Conservation (phyloP, 148 eudicot species). For the Rhododendron simsii region DNA sequence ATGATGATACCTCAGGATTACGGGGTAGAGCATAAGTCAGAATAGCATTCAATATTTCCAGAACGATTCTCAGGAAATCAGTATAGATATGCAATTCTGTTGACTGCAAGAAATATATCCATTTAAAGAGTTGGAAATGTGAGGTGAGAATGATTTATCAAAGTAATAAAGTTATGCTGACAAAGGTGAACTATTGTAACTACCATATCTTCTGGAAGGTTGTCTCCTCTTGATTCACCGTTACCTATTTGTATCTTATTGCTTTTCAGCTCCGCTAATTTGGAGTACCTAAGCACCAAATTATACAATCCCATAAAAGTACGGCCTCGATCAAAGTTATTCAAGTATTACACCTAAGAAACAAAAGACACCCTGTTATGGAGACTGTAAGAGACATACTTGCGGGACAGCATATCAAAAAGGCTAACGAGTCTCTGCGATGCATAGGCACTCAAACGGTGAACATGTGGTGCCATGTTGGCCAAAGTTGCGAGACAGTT, state of each 20-base stretch:
- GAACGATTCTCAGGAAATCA: slow-evolving; percentile 80
- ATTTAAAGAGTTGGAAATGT: neutral
- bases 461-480: slow-evolving; percentile 98
- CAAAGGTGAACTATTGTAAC: neutral
- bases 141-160: neutral
- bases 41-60: slow-evolving; percentile 86
- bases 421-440: slow-evolving; percentile 92
- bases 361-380: neutral
- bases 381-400: slow-evolving; percentile 44
- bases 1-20: slow-evolving; percentile 80
- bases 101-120: slow-evolving; percentile 43
- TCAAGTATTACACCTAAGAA: slow-evolving; percentile 3
- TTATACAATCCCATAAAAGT: neutral
- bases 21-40: slow-evolving; percentile 87
- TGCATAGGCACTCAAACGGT: slow-evolving; percentile 85
- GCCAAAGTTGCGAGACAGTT: slow-evolving; percentile 93
- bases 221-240: slow-evolving; percentile 45
- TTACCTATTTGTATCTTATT: slow-evolving; percentile 41
- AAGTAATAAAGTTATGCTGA: neutral
- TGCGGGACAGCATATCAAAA: slow-evolving; percentile 85
- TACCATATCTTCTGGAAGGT: slow-evolving; percentile 51
- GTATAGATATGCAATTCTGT: slow-evolving; percentile 88
- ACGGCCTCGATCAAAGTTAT: neutral
- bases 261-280: slow-evolving; percentile 72
- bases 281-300: slow-evolving; percentile 56